These are phyloP conservation scores for Arabidopsis lyrata DNA, from an alignment of 441 rosid genomes.

Conservation along the genomic window DNA sequence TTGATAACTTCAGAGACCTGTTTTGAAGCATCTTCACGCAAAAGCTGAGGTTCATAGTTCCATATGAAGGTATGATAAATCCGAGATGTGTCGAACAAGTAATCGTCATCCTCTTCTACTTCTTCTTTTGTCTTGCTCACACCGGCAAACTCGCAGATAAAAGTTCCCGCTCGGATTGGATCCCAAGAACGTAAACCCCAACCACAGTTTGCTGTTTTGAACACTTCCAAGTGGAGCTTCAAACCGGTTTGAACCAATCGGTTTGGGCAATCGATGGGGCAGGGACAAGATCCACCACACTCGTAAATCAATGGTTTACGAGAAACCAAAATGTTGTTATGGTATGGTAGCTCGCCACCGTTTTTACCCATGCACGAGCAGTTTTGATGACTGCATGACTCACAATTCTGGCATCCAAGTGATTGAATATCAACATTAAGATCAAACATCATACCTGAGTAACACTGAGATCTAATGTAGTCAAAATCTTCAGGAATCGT, in stretches of 20 bases:
- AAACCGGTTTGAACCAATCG: background rate
- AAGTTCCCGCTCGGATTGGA: conserved; percentile 54
- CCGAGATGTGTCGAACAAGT: conserved; percentile 40
- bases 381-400: background rate
- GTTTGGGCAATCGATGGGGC: background rate
- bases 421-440: background rate
- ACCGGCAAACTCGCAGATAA: conserved; percentile 59
- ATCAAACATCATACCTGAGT: no score
- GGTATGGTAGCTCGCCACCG: background rate
- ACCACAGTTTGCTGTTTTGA: conserved; percentile 11
- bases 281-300: background rate
- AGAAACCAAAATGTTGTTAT: background rate
- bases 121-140: conserved; percentile 36
- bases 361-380: background rate
- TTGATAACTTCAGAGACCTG: background rate
- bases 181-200: conserved; percentile 47
- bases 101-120: conserved; percentile 38
- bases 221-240: conserved; percentile 10
- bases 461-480: no score
- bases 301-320: conserved; percentile 47
- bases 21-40: conserved; percentile 13
- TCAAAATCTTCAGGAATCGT: background rate
- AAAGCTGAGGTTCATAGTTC: conserved; percentile 39
- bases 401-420: background rate
- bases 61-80: conserved; percentile 18